Evolutionary conservation across 2,329 filamentous ascomycete species (phyloP), one percentile per base, ranked within the genome.

Genomic region (Pseudomassariella vexata): DNA sequence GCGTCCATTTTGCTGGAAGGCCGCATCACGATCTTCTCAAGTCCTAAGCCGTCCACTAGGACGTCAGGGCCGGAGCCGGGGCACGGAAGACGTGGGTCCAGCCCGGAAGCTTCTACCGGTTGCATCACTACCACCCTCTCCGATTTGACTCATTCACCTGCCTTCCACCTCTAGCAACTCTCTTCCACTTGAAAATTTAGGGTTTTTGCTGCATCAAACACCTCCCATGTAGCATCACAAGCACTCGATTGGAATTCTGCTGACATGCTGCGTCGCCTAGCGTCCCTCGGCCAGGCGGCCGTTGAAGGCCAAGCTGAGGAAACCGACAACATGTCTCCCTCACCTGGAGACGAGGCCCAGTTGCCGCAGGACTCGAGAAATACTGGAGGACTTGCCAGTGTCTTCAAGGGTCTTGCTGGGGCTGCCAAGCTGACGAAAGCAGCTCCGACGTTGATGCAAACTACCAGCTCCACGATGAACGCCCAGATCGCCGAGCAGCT

Each of bases 351-450:
- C 63, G 69, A 67, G 48, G 52, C 61, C 43, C 63, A 66, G 38
- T 66, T 68, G 41, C 66, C 69, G 47, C 49, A 52, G 30, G 76
- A 81, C 52, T 61, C 70, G 58, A 66, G 59, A 48, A 32, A 32
- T 18, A 55, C 65, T 24, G 65, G 75, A 40, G 74, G 73, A 45
- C 64, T 82, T 46, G 75, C 73, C 46, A 72, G 73, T 45, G 76
- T 82, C 39, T 76, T 82, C 51, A 78, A 77, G 48, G 76, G 71
- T 45, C 60, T 82, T 46, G 70, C 76, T 29, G 67, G 66, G 46
- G 65, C 51, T 38, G 42, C 65, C 36, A 77, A 68, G 53, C 59
- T 69, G 36, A 64, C 63, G 27, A 78, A 72, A 45, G 66, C 70
- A 15, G 62, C 65, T 29, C 60, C 65, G 5, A 57, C 62, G 25